These are phyloP conservation scores for Penicillium sp. DNA, from an alignment of 2,329 filamentous ascomycete species.

Conservation along the genomic window DNA sequence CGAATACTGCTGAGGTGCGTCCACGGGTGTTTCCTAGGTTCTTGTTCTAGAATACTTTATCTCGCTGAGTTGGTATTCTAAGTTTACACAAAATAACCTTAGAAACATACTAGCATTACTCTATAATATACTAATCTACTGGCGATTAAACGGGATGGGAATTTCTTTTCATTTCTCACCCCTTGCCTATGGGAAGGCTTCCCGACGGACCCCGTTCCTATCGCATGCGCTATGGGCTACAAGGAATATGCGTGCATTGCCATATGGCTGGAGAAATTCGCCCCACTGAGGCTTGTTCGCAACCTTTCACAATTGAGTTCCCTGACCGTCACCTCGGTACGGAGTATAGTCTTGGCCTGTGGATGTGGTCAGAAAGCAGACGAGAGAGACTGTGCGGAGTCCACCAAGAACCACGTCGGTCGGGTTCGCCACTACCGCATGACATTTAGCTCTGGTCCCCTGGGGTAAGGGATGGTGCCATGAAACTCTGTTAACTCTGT, in stretches of 20 bases:
- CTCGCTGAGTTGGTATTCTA: neutral
- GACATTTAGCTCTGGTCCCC: neutral
- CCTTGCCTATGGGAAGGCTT: slow-evolving; percentile 15
- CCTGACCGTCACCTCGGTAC: neutral
- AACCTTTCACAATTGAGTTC: neutral
- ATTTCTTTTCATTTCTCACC: neutral
- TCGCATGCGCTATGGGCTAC: slow-evolving; percentile 6
- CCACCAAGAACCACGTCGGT: neutral
- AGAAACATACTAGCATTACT: neutral
- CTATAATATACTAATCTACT: neutral
- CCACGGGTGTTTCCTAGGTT: neutral
- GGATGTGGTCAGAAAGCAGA: neutral
- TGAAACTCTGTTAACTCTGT: slow-evolving; percentile 1
- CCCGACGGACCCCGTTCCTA: slow-evolving; percentile 16
- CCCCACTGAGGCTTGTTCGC: slow-evolving; percentile 3
- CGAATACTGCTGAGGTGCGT: no score
- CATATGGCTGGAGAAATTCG: slow-evolving; percentile 4
- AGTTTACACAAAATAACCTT: neutral
- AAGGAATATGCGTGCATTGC: slow-evolving; percentile 5
- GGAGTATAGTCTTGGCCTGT: neutral
- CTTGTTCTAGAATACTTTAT: neutral
- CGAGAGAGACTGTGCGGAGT: neutral
- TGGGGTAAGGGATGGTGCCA: slow-evolving; percentile 2
- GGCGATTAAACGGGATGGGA: neutral
- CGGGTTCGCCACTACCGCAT: neutral